Base-by-base conservation (phyloP, 225 moss, liverwort and hornwort genomes). In the Lunularia cruciata region DNA sequence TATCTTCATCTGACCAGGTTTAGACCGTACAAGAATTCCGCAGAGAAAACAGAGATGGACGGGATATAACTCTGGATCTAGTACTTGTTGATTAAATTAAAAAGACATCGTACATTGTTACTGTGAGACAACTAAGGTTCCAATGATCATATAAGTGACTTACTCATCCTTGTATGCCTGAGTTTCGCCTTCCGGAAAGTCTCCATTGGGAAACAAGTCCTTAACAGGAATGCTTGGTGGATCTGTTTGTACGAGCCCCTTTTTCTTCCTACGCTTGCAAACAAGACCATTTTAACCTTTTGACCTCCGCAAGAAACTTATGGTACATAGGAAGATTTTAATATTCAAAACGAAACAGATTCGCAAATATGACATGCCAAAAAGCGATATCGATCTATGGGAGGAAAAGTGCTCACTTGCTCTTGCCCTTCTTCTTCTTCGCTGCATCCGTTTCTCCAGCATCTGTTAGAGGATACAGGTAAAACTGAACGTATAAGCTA, bases 151-250 rank as follows among this genome's bases (percentile, higher is more conserved):
- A n/a, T n/a, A n/a, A n/a, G 52, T n/a, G 30, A 76, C 91, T 77
- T 70, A 95, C 92, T 86, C 90, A 61, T 92, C 83, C 77, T 84
- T 90, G 47, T 96, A 92, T 9, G 84, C 65, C 65, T 92, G 90
- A 39, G 85, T 90, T 81, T 96, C 90, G 15, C 90, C 96, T 77
- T 89, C 90, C 16, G 89, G 86, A 69, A 89, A 96, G 37, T 92
- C 89, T 32, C 92, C 92, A 60, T 72, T 82, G n/a, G 86, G 87
- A 54, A 96, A 92, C 6, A 96, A 73, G 60, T 96, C 92, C 62
- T 70, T 79, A 10, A 92, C 83, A 9, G 89, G 92, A 30, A 92
- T 84, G 48, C 88, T 92, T 54, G 89, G 92, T 36, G 87, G 92
- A 73, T 96, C 86, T 4, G 92, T 90, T 69, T 92, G 90, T 77